Percentiles rank a stretch among this genome's conserved stretches.
Evolutionary conservation across 2,329 filamentous ascomycete genomes (phyloP).

Genomic region (Colletotrichum sp.): DNA sequence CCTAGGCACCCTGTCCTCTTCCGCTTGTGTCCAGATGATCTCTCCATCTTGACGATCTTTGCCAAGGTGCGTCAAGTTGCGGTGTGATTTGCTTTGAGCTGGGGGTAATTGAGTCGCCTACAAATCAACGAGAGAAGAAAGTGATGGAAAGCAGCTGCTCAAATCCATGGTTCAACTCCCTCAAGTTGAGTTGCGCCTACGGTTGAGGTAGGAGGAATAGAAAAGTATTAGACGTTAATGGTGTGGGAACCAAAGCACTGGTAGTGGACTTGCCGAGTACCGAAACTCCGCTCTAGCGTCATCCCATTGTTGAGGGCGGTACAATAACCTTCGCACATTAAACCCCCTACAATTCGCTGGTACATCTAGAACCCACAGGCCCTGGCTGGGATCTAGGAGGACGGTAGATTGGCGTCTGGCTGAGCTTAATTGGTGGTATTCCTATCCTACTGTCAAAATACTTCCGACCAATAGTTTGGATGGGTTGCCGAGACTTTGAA

Average conservation of each 20-base stretch:
- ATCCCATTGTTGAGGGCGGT: neutral
- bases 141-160: too few relatives aligned
- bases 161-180: neutral
- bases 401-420: neutral
- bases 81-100: neutral
- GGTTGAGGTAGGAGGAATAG: too few relatives aligned
- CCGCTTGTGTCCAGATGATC: neutral
- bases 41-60: neutral
- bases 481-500: neutral
- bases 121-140: too few relatives aligned
- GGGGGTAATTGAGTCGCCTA: neutral
- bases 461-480: neutral
- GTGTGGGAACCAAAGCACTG: neutral
- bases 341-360: neutral
- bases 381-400: neutral
- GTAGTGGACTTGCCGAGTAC: neutral
- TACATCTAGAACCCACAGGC: neutral
- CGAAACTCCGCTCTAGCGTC: neutral
- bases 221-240: too few relatives aligned
- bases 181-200: neutral
- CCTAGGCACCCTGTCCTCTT: neutral
- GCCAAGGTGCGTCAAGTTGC: neutral
- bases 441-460: too few relatives aligned
- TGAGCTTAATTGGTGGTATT: neutral
- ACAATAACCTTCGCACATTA: neutral